A percentile compares a stretch with the other conserved stretches of the same genome.
Conservation (phyloP, 2,329 filamentous ascomycete species). For the Bipolaris gigantea region DNA sequence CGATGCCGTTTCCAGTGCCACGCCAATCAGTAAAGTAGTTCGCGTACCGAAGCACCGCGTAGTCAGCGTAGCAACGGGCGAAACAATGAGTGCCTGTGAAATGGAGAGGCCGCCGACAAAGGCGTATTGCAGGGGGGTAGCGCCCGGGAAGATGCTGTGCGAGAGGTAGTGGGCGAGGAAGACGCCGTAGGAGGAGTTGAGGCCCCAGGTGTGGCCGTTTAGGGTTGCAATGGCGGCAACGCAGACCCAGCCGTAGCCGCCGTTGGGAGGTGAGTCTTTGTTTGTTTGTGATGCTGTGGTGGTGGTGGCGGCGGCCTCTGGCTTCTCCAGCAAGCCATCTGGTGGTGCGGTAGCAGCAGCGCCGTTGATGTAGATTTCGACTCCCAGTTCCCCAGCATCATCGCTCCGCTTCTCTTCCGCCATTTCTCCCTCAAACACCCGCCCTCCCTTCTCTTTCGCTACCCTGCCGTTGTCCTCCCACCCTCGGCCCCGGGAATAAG, state of each 20-base stretch:
- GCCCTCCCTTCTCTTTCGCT: too few relatives aligned
- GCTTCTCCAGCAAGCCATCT: too few relatives aligned
- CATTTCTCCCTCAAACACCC: too few relatives aligned
- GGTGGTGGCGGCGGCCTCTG: not conserved
- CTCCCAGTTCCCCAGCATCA: too few relatives aligned
- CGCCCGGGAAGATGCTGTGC: conserved; percentile 63
- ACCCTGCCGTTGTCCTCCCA: too few relatives aligned
- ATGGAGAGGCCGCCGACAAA: conserved; percentile 76
- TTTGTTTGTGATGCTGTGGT: not conserved
- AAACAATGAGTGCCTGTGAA: conserved; percentile 66
- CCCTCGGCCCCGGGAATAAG: too few relatives aligned
- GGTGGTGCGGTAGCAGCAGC: too few relatives aligned
- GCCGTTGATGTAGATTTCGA: too few relatives aligned
- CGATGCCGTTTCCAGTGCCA: conserved; percentile 63
- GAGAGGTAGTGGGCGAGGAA: conserved; percentile 72
- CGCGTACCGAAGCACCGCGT: conserved; percentile 66
- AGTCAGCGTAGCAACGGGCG: conserved; percentile 66
- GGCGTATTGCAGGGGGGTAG: conserved; percentile 68
- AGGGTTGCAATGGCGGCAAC: conserved; percentile 44
- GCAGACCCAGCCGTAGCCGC: conserved; percentile 64
- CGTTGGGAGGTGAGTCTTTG: conserved; percentile 56
- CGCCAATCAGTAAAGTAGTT: conserved; percentile 65
- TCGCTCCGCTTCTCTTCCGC: too few relatives aligned
- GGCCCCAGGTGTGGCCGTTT: conserved; percentile 68
- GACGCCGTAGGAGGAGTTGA: conserved; percentile 72